Conservation (phyloP, 148 eudicot genomes). For the Camellia granthamiana region DNA sequence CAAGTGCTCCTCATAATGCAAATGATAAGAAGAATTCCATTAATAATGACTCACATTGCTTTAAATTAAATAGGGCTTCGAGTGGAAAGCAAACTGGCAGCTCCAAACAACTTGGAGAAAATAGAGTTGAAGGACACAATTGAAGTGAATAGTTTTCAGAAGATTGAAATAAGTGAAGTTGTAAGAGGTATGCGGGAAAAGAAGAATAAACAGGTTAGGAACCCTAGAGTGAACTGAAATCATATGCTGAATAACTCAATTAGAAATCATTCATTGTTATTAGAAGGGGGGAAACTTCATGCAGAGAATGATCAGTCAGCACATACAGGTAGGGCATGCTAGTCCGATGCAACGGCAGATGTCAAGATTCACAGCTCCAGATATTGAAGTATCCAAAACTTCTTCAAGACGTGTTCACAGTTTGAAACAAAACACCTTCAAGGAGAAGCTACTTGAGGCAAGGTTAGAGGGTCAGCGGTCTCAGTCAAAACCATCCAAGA, state of each 20-base stretch:
- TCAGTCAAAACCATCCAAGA: constrained; percentile 38
- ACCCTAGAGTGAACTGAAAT: constrained; percentile 22
- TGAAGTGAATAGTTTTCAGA: constrained; percentile 13
- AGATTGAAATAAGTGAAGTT: constrained; percentile 2
- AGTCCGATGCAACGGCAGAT: constrained; percentile 68
- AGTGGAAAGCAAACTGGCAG: constrained; percentile 24
- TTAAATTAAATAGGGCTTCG: constrained; percentile 38
- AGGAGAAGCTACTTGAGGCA: constrained; percentile 87
- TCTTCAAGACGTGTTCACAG: constrained; percentile 34
- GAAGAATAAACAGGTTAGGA: constrained; percentile 36
- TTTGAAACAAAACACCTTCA: constrained; percentile 56
- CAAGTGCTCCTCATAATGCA: constrained; percentile 53
- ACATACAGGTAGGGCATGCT: constrained; percentile 29
- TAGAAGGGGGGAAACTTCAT: constrained; percentile 43
- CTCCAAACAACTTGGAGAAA: constrained; percentile 20
- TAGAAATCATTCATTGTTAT: constrained; percentile 42
- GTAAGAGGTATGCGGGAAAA: constrained; percentile 20
- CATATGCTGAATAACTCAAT: constrained; percentile 29
- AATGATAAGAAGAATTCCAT: constrained; percentile 50
- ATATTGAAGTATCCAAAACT: constrained; percentile 43
- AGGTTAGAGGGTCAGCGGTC: constrained; percentile 58
- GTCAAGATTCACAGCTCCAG: constrained; percentile 35
- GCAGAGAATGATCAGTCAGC: constrained; percentile 31
- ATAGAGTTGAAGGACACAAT: constrained; percentile 16
- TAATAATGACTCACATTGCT: constrained; percentile 41